Base-by-base conservation (phyloP, 495 filamentous ascomycete species). In the Sporormia fimetaria region DNA sequence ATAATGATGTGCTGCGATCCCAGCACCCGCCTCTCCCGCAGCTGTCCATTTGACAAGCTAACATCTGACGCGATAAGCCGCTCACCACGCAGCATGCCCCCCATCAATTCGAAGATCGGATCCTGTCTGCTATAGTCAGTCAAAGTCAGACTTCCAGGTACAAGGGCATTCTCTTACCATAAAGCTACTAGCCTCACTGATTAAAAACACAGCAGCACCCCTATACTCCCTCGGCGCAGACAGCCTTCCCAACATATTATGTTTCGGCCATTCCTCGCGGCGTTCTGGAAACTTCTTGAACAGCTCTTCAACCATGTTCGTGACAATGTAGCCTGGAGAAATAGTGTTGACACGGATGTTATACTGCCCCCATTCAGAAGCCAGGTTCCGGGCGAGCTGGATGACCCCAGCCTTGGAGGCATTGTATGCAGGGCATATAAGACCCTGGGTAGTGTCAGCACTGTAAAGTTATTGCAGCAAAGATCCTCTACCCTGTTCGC, bases 331-430 rank as follows among this genome's bases (percentile, higher is more conserved):
- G 22, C 88, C 88, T 0, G 88, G 88, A 10, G 84, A 93, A 52
- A 95, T 78, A 27, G 87, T 92, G 66, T 96, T 96, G 45, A 94
- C 87, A 3, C 88, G 81, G 59, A 96, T 95, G 37, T 79, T 80
- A 60, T 88, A 72, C 47, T 63, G 58, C 18, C 88, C 88, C 79
- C 78, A 83, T 55, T 83, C 80, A 66, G 80, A 80, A 1, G 79
- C 78, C 25, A 83, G 59, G 26, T 71, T 78, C 5, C 78, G 66
- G 0, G 65, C 65, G 1, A 82, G 57, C 60, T 83, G 77, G 15
- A 81, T 71, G 2, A 83, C 75, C 0, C 78, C 79, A 0, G 80
- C 80, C 50, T 83, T 83, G 20, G 69, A 74, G 0, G 70, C 69
- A 56, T 83, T 84, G 57, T 83, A 83, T 0, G 80, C 76, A 0